Evolutionary conservation across 1,284 basidiomycete species (phyloP).

Genomic region (Athelia psychrophila): DNA sequence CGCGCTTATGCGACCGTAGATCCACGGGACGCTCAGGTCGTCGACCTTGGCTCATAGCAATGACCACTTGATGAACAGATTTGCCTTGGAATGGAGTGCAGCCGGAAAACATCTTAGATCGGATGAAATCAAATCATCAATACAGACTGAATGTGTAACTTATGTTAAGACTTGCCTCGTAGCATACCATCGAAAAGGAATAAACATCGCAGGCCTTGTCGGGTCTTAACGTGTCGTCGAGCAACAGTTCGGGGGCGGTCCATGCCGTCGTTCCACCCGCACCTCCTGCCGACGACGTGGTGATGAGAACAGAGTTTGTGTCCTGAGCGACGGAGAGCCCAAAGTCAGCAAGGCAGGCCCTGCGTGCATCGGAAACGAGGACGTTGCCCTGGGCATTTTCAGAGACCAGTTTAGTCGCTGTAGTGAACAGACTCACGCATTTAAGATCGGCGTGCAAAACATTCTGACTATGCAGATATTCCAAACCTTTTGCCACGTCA

Average conservation of each 20-base stretch:
- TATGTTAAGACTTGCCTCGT: too few relatives aligned
- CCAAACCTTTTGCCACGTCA: background rate
- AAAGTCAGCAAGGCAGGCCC: background rate
- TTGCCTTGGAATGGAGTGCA: background rate
- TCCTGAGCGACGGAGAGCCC: background rate
- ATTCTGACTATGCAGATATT: conserved; percentile 1
- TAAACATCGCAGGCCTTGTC: background rate
- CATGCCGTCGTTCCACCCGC: background rate
- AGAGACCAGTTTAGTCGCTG: background rate
- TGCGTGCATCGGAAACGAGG: background rate
- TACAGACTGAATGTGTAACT: too few relatives aligned
- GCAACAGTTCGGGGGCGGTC: background rate
- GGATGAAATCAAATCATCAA: background rate
- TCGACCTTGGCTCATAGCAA: background rate
- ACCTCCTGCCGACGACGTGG: background rate
- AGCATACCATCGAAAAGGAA: background rate
- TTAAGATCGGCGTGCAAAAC: background rate
- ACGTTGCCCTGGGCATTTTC: background rate
- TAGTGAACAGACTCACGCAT: background rate
- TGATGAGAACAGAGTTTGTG: background rate
- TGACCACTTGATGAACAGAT: background rate
- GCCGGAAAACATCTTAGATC: background rate
- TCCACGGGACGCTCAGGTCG: background rate
- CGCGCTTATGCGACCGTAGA: background rate
- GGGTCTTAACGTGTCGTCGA: background rate